Evolutionary conservation across 208 protist genomes (phyloP).

Genomic region (Trypanosoma melophagium): DNA sequence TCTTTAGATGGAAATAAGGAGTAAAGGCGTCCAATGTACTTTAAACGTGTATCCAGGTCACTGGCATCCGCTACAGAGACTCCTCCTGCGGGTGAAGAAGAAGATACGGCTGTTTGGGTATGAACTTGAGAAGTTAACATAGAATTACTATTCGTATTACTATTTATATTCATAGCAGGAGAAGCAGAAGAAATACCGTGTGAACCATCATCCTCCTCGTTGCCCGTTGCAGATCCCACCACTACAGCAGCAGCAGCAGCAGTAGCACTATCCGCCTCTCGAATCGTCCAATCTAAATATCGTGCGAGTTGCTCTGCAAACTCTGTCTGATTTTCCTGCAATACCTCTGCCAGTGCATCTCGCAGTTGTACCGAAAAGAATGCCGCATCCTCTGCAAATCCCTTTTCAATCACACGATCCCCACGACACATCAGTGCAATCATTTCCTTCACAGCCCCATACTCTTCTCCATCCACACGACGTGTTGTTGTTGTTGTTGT

Average conservation of each 20-base stretch:
- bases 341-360: constrained; percentile 87
- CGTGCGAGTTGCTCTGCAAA: constrained; percentile 92
- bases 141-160: not conserved
- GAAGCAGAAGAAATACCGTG: not conserved
- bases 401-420: constrained; percentile 42
- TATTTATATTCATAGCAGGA: not conserved
- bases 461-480: constrained; percentile 27
- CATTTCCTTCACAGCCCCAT: constrained; percentile 68
- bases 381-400: constrained; percentile 55
- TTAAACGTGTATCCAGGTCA: constrained; percentile 20
- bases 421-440: constrained; percentile 79
- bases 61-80: not conserved
- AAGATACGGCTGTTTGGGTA: too few relatives aligned
- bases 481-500: constrained; percentile 7
- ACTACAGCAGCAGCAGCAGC: not conserved
- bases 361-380: constrained; percentile 74
- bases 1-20: constrained; percentile 92
- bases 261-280: constrained; percentile 34
- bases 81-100: too few relatives aligned
- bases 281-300: constrained; percentile 90
- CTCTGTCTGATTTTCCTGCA: constrained; percentile 80
- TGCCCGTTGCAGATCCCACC: not conserved
- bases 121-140: not conserved
- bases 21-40: constrained; percentile 75
- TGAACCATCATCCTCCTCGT: not conserved